Base-by-base conservation (phyloP, 371 early-diverging fungal species). In the Neoconidiobolus thromboides region DNA sequence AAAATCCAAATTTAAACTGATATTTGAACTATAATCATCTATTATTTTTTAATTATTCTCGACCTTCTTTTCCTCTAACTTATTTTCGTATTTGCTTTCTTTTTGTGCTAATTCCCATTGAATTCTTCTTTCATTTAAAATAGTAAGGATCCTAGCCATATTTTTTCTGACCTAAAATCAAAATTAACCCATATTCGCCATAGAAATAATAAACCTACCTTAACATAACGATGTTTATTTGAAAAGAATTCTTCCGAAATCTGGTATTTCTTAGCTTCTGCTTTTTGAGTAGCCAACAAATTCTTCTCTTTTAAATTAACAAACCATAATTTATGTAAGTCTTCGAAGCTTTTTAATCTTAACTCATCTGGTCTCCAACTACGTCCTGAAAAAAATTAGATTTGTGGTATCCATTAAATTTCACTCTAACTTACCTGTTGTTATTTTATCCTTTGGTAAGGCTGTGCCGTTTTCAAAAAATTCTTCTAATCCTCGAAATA, bases 241-340 rank as follows among this genome's bases (percentile, higher is more conserved):
- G 77, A 75, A 69, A 87, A 93, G 58, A 74, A 70, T 57, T 76
- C 71, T 58, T 68, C 66, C 38, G 68, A 64, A 47, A 91, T 69
- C 15, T 75, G 72, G 63, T 86, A 78, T 54, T 89, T 77, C 46
- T 72, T 73, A 9, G 87, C 83, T 73, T 93, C 93, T 61, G 80
- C 87, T 62, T 73, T 73, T 64, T 95, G 96, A 47, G 87, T 86
- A 36, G 86, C 82, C 58, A 96, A 77, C 61, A 88, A 59, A 65
- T 96, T 96, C 68, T 89, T 85, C 73, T 96, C 96, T 74, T 94
- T 94, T 59, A 93, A 74, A 68, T 93, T 79, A 42, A 93, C 81
- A 67, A 83, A 87, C 97, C 97, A 96, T 65, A 96, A 75, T 70
- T 86, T 87, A 74, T 95, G 97, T 63, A 96, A 76, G 71, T 96